Conservation (phyloP, 1,139 yeast species). For the Debaryomyces fabryi region DNA sequence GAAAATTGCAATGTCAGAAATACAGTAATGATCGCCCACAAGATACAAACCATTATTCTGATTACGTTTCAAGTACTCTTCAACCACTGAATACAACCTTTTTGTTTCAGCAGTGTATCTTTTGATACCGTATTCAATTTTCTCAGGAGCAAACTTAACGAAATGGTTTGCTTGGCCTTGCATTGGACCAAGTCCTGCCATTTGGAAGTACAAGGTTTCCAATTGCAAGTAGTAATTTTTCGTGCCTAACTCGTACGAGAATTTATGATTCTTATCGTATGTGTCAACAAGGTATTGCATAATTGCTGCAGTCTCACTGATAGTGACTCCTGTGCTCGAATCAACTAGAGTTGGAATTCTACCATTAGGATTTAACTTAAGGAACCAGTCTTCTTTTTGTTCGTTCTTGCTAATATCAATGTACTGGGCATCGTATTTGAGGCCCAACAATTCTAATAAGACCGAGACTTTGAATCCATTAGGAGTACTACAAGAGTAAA, state of each 20-base stretch:
- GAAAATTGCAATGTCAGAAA: slow-evolving; percentile 54
- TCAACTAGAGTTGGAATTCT: slow-evolving; percentile 61
- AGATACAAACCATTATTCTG: slow-evolving; percentile 48
- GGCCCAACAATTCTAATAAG: slow-evolving; percentile 48
- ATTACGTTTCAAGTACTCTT: slow-evolving; percentile 44
- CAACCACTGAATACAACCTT: slow-evolving; percentile 56
- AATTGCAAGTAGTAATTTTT: slow-evolving; percentile 51
- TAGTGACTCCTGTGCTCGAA: slow-evolving; percentile 40
- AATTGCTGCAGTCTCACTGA: slow-evolving; percentile 64
- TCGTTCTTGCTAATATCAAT: slow-evolving; percentile 42
- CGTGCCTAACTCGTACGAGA: slow-evolving; percentile 47
- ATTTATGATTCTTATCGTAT: slow-evolving; percentile 56
- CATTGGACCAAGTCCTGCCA: slow-evolving; percentile 64
- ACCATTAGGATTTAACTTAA: slow-evolving; percentile 61
- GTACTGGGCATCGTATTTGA: slow-evolving; percentile 48
- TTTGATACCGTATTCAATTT: slow-evolving; percentile 53
- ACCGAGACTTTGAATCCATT: slow-evolving; percentile 58
- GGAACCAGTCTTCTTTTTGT: slow-evolving; percentile 57
- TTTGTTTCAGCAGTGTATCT: slow-evolving; percentile 54
- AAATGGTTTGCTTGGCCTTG: slow-evolving; percentile 62
- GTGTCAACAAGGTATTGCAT: slow-evolving; percentile 57
- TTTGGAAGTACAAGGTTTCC: slow-evolving; percentile 57
- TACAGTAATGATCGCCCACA: slow-evolving; percentile 57
- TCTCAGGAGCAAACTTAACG: slow-evolving; percentile 42
- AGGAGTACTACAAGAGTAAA: slow-evolving; percentile 55